Evolutionary conservation across 2,329 filamentous ascomycete genomes (phyloP), one percentile per base, ranked within the genome.

Genomic region (Neonectria faginata): DNA sequence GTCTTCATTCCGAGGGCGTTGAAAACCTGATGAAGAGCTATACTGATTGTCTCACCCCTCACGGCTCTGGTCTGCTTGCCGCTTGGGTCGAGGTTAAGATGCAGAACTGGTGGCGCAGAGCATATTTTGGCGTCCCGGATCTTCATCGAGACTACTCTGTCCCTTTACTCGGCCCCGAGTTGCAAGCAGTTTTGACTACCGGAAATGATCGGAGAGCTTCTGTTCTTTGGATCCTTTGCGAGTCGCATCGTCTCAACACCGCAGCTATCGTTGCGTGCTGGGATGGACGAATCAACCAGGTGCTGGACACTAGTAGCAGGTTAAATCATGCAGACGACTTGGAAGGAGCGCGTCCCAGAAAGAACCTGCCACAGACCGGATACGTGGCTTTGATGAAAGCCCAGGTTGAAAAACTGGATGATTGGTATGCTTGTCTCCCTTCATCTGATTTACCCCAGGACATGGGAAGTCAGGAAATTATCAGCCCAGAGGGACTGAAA

Each of bases 91-190:
- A 67, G 27, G 53, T 64, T 20, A 54, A 60, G 41, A 70, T 70
- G 68, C 67, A 73, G 5, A 72, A 71, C 50, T 74, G 69, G 69
- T 73, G 70, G 71, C 66, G 69, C 29, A 51, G 71, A 2, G 62
- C 70, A 12, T 66, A 72, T 16, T 72, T 73, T 33, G 62, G 69
- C 41, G 71, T 70, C 0, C 63, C 57, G 0, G 52, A 57, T 0
- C 71, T 71, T 44, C 64, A 66, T n/a, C 45, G 60, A 18, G 47
- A 48, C 16, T 51, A 48, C 5, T 42, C 45, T 11, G 29, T n/a
- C 3, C 18, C 41, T 11, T 62, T 31, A 3, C 25, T 60, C 18
- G 10, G 42, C 2, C 31, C 53, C 6, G 33, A 50, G 2, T 12
- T 63, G 4, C 52, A 60, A 10, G 27, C 47, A 1, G 22, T 36